phyloP scores from a whole-genome alignment of 1,284 basidiomycete species.

The Malassezia yamatoensis region DNA sequence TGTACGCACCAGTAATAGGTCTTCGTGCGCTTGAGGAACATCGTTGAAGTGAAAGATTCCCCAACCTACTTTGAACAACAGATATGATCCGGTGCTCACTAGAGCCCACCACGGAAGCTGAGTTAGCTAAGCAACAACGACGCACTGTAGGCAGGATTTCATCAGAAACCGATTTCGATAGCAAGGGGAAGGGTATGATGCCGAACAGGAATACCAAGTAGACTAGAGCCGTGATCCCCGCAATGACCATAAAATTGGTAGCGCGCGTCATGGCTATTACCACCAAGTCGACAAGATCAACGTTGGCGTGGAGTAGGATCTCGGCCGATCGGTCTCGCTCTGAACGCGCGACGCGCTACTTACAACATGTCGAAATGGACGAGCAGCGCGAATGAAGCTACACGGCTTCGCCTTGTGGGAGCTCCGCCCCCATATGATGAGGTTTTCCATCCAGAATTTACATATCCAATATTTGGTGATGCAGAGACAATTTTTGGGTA shows the following conservation, averaged over 20 bases:
- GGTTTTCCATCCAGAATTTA: conserved; percentile 36
- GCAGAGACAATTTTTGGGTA: conserved; percentile 96
- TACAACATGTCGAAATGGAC: conserved; percentile 31
- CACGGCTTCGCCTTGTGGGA: conserved; percentile 28
- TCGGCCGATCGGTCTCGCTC: too few relatives aligned
- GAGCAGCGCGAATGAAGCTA: conserved; percentile 31
- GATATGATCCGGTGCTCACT: conserved; percentile 22
- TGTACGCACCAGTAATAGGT: conserved; percentile 23
- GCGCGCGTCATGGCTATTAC: conserved; percentile 19
- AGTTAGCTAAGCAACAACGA: not conserved
- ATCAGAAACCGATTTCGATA: conserved; percentile 7
- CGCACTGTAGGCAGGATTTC: conserved; percentile 22
- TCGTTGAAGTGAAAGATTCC: conserved; percentile 28
- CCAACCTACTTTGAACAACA: conserved; percentile 27
- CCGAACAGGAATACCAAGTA: conserved; percentile 21
- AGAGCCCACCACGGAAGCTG: conserved; percentile 31
- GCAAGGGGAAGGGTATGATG: conserved; percentile 18
- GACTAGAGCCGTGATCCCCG: conserved; percentile 6
- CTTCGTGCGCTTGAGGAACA: conserved; percentile 23
- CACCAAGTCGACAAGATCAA: not conserved
- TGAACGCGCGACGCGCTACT: conserved; percentile 1
- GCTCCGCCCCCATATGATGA: conserved; percentile 21
- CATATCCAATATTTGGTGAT: conserved; percentile 63
- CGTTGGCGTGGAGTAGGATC: too few relatives aligned
- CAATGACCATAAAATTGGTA: conserved; percentile 8